Evolutionary conservation across 768 basidiomycete genomes (phyloP).

Genomic region (Suillus sp.): DNA sequence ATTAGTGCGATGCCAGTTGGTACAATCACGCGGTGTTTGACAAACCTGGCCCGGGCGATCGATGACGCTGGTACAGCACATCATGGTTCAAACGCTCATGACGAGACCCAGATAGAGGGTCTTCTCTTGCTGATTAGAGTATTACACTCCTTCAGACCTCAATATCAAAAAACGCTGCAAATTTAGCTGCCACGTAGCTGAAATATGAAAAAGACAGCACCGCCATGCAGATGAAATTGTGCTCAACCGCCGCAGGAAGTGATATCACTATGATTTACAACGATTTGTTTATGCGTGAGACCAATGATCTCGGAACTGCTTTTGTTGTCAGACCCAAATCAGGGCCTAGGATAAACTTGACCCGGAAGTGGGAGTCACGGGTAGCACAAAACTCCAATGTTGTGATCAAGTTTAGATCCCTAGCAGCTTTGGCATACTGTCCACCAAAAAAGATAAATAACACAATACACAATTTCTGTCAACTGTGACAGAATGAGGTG

Average conservation of each 20-base stretch:
- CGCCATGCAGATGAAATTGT: no score
- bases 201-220: background rate
- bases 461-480: background rate
- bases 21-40: background rate
- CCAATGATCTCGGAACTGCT: background rate
- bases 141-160: background rate
- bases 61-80: background rate
- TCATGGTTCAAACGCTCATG: no score
- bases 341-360: no score
- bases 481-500: background rate
- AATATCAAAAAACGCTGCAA: background rate
- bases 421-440: background rate
- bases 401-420: no score
- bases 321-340: background rate
- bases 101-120: background rate
- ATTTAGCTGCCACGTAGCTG: background rate
- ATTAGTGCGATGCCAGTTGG: background rate
- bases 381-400: background rate
- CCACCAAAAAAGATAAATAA: background rate
- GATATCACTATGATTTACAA: background rate
- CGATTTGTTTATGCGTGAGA: background rate
- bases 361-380: no score
- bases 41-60: background rate
- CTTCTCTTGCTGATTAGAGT: background rate
- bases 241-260: no score